A percentile compares a stretch with the other conserved stretches of the same genome.
Evolutionary conservation across 164 flowering plant genomes (phyloP).

Genomic region (Hamamelis virginiana): DNA sequence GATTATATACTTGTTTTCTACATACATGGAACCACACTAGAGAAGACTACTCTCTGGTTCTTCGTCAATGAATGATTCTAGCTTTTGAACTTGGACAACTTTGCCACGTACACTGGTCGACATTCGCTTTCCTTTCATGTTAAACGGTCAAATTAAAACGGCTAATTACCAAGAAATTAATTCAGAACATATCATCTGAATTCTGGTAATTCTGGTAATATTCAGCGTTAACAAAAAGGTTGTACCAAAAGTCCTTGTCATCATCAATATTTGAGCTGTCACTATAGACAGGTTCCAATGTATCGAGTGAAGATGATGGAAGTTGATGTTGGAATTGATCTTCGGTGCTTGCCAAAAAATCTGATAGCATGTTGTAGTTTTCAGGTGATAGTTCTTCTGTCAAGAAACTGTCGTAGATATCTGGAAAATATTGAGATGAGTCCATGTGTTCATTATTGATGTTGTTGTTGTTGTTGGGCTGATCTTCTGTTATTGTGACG

Average conservation of each 20-base stretch:
- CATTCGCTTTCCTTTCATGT: too few relatives aligned
- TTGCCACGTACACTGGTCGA: too few relatives aligned
- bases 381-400: constrained; percentile 21
- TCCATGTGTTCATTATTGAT: constrained; percentile 11
- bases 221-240: constrained; percentile 3
- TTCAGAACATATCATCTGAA: neutral
- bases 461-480: constrained; percentile 1
- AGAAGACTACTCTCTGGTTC: too few relatives aligned
- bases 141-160: too few relatives aligned
- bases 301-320: neutral
- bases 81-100: too few relatives aligned
- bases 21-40: too few relatives aligned
- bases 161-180: too few relatives aligned
- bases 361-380: neutral
- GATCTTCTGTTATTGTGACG: too few relatives aligned
- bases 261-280: neutral
- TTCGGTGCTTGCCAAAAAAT: neutral
- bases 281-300: neutral
- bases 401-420: constrained; percentile 43
- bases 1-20: too few relatives aligned
- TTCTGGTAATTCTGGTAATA: constrained; percentile 1
- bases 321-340: constrained; percentile 6
- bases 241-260: constrained; percentile 9
- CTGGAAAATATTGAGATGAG: constrained; percentile 17
- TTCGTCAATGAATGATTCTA: too few relatives aligned